phyloP scores from a whole-genome alignment of 2,329 filamentous ascomycete genomes.

The Aureobasidium uvarum region DNA sequence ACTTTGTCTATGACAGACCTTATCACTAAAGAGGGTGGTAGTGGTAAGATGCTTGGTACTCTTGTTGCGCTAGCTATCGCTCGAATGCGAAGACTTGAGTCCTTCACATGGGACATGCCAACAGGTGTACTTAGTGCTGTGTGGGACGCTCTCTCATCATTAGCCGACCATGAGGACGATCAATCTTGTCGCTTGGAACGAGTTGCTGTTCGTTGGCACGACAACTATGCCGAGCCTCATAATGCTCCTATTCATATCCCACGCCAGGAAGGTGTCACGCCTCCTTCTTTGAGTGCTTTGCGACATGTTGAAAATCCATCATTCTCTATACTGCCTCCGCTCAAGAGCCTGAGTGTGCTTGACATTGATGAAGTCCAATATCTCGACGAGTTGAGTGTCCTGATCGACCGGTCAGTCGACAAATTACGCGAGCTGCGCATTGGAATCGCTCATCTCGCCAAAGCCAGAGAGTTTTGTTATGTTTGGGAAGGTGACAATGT shows the following conservation, averaged over 20 bases:
- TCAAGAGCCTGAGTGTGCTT: slow-evolving; percentile 72
- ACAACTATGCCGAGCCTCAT: slow-evolving; percentile 58
- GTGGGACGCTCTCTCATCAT: slow-evolving; percentile 72
- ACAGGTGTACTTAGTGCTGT: slow-evolving; percentile 78
- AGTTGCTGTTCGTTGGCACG: slow-evolving; percentile 80
- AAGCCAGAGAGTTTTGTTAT: slow-evolving; percentile 56
- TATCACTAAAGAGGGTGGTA: slow-evolving; percentile 78
- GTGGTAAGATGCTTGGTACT: slow-evolving; percentile 85
- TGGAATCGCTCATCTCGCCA: slow-evolving; percentile 62
- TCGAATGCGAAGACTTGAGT: slow-evolving; percentile 77
- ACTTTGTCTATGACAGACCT: slow-evolving; percentile 52
- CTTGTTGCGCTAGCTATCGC: slow-evolving; percentile 75
- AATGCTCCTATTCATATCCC: slow-evolving; percentile 32
- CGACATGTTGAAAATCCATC: slow-evolving; percentile 71
- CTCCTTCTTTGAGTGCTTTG: slow-evolving; percentile 41
- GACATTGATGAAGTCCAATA: slow-evolving; percentile 83
- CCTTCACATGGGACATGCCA: slow-evolving; percentile 86
- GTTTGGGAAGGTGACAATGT: slow-evolving; percentile 63
- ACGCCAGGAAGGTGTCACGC: slow-evolving; percentile 40
- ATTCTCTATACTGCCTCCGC: slow-evolving; percentile 71
- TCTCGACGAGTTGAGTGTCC: slow-evolving; percentile 74
- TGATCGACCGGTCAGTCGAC: slow-evolving; percentile 68
- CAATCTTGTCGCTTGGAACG: slow-evolving; percentile 66
- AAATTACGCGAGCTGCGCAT: slow-evolving; percentile 69
- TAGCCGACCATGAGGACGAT: slow-evolving; percentile 60